A percentile compares a stretch with the other conserved stretches of the same genome.
Conservation (phyloP, 2,329 filamentous ascomycete species). For the Dactylellina parvicollis region DNA sequence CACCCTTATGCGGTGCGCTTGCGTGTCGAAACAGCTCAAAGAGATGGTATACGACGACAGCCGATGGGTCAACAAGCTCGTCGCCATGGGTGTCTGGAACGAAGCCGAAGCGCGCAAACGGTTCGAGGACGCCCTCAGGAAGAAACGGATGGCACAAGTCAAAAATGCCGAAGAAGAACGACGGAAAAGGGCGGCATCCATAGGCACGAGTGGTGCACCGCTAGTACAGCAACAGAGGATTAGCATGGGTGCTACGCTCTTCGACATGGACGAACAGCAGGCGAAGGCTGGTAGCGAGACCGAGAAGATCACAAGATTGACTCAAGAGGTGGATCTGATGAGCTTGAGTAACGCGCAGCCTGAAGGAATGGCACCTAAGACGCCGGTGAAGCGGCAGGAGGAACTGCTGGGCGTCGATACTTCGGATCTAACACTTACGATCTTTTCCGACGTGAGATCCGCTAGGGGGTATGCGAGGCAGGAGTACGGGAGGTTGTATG, state of each 20-base stretch:
- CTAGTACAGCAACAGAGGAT: conserved; percentile 55
- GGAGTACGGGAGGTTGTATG: conserved; percentile 90
- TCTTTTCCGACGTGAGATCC: conserved; percentile 77
- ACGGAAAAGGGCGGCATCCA: conserved; percentile 59
- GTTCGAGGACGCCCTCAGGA: conserved; percentile 76
- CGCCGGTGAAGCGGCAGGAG: conserved; percentile 58
- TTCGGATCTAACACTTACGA: conserved; percentile 56
- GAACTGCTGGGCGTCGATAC: conserved; percentile 81
- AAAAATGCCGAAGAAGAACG: conserved; percentile 62
- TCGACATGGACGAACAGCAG: conserved; percentile 73
- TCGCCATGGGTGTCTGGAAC: conserved; percentile 90
- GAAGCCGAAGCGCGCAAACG: conserved; percentile 83
- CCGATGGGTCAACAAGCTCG: conserved; percentile 87
- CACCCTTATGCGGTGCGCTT: conserved; percentile 86
- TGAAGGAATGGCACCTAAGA: conserved; percentile 31
- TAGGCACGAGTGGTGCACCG: conserved; percentile 57
- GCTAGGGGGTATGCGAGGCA: conserved; percentile 84
- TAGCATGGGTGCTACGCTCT: conserved; percentile 68
- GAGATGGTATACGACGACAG: conserved; percentile 99
- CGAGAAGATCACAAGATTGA: conserved; percentile 60
- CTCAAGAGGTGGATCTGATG: conserved; percentile 55
- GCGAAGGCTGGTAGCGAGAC: conserved; percentile 61
- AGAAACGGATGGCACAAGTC: conserved; percentile 69
- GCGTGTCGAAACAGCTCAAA: conserved; percentile 82
- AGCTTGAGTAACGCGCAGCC: conserved; percentile 18